A percentile compares a stretch with the other conserved stretches of the same genome.
These are phyloP conservation scores for Crithidia expoeki DNA, from an alignment of 208 protist species.

Conservation along the genomic window DNA sequence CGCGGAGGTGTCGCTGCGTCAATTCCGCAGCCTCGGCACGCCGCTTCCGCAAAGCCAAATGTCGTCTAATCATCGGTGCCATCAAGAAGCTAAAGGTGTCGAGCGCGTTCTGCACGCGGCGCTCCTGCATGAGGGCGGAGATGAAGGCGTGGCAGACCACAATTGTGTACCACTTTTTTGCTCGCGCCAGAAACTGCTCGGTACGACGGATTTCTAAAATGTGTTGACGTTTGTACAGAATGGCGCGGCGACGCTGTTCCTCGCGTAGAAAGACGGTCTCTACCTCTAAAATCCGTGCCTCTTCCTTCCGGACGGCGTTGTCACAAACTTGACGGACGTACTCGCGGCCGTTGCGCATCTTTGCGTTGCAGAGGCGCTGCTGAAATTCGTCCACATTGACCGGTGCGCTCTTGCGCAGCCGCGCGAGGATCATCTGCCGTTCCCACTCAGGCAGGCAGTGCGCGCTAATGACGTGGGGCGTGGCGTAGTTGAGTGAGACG, in stretches of 20 bases:
- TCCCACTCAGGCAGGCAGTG: constrained; percentile 64
- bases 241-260: constrained; percentile 47
- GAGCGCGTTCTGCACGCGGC: constrained; percentile 68
- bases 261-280: constrained; percentile 31
- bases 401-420: constrained; percentile 37
- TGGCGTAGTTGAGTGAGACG: constrained; percentile 31
- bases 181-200: constrained; percentile 54
- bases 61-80: constrained; percentile 69
- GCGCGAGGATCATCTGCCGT: constrained; percentile 57
- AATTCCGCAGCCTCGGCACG: constrained; percentile 44
- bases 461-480: constrained; percentile 14
- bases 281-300: constrained; percentile 17
- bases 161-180: constrained; percentile 75
- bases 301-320: constrained; percentile 23
- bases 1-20: constrained; percentile 52
- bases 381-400: constrained; percentile 65
- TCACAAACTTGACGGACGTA: constrained; percentile 46
- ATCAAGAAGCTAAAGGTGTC: constrained; percentile 74
- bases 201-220: constrained; percentile 54
- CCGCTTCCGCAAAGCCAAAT: constrained; percentile 40
- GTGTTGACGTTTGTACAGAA: constrained; percentile 72
- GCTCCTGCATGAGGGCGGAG: constrained; percentile 80
- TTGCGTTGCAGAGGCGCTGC: constrained; percentile 37
- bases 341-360: constrained; percentile 47
- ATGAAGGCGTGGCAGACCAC: constrained; percentile 86